These are phyloP conservation scores for Paratinospora sagittata DNA, from an alignment of 164 flowering plant species.

Conservation along the genomic window DNA sequence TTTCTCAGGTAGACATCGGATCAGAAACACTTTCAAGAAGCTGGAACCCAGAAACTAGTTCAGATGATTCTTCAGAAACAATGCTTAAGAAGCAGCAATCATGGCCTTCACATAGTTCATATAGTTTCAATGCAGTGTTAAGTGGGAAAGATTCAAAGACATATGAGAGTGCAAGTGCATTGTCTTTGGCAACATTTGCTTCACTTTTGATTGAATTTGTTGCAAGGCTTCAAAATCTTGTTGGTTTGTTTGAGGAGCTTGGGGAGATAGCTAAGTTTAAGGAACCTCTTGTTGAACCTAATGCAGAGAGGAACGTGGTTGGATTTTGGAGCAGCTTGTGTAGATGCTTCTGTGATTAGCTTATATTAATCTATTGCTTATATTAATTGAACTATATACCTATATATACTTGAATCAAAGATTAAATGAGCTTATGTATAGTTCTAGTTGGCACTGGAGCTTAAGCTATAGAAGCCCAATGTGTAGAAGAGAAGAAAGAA, in stretches of 20 bases:
- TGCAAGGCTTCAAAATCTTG: constrained; percentile 88
- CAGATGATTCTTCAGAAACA: constrained; percentile 18
- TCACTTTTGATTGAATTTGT: constrained; percentile 89
- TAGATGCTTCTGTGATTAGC: constrained; percentile 6
- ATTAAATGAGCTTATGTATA: background rate
- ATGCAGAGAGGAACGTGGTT: constrained; percentile 13
- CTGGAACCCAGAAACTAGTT: constrained; percentile 22
- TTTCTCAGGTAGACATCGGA: constrained; percentile 44
- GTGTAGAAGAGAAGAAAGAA: background rate
- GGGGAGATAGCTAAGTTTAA: constrained; percentile 66
- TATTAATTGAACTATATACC: background rate
- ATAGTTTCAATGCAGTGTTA: constrained; percentile 16
- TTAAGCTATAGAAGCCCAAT: background rate
- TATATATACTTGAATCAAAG: background rate
- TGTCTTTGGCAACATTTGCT: constrained; percentile 77
- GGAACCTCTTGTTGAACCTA: constrained; percentile 42
- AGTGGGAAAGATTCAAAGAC: constrained; percentile 48
- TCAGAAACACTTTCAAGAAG: constrained; percentile 23
- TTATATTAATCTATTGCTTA: background rate
- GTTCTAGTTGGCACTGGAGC: background rate
- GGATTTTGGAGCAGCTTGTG: constrained; percentile 42
- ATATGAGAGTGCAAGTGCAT: constrained; percentile 79
- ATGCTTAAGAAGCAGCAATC: constrained; percentile 29
- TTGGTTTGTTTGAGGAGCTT: constrained; percentile 65
- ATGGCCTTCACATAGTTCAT: constrained; percentile 55